These are phyloP conservation scores for Marasmius sp. DNA, from an alignment of 1,284 basidiomycete genomes.

Conservation along the genomic window DNA sequence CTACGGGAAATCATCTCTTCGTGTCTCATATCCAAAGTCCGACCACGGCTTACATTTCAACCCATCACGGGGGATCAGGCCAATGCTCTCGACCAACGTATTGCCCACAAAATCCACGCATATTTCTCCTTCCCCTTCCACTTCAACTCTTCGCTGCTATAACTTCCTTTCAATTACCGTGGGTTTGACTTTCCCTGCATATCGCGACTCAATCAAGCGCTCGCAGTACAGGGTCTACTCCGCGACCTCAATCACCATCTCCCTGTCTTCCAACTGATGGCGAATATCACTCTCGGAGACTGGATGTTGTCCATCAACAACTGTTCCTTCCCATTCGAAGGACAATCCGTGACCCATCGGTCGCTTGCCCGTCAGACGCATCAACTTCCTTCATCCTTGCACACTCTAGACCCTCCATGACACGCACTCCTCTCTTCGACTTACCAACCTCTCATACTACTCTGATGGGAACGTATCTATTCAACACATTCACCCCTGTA, in stretches of 20 bases:
- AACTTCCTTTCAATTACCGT: slow-evolving; percentile 18
- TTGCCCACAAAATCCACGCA: slow-evolving; percentile 20
- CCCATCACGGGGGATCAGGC: slow-evolving; percentile 26
- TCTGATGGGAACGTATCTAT: no score
- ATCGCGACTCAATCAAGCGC: slow-evolving; percentile 22
- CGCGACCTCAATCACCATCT: slow-evolving; percentile 33
- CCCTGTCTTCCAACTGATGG: slow-evolving; percentile 22
- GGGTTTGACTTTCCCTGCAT: slow-evolving; percentile 28
- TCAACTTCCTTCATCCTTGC: slow-evolving; percentile 6
- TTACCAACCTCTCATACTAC: background rate
- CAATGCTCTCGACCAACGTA: slow-evolving; percentile 16
- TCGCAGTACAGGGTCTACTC: slow-evolving; percentile 21
- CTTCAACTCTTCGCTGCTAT: slow-evolving; percentile 14
- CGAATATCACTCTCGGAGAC: slow-evolving; percentile 30
- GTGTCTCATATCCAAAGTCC: slow-evolving; percentile 21
- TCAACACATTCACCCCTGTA: no score
- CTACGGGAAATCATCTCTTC: slow-evolving; percentile 25
- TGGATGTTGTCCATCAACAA: slow-evolving; percentile 27
- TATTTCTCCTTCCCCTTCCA: slow-evolving; percentile 22
- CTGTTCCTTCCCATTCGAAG: slow-evolving; percentile 23
- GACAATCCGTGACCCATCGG: slow-evolving; percentile 7
- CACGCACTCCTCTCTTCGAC: background rate
- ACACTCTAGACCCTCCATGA: background rate
- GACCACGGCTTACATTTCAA: slow-evolving; percentile 27
- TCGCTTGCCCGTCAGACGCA: slow-evolving; percentile 1